A percentile compares a stretch with the other conserved stretches of the same genome.
Conservation (phyloP, 768 basidiomycete species). For the Termitomyces sp. region DNA sequence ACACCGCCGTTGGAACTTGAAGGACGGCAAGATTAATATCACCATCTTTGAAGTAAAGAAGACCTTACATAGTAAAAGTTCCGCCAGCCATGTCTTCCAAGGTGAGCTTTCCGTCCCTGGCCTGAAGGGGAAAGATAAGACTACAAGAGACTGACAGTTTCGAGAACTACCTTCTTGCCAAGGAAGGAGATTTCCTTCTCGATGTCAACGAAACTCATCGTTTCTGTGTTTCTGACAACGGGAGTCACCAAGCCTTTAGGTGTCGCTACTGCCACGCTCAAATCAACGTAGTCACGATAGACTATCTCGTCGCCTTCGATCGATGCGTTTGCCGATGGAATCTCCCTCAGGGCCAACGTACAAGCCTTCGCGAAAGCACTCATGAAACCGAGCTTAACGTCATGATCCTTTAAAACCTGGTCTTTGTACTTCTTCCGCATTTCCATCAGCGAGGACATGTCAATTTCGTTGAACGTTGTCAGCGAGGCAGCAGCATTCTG, state of each 20-base stretch:
- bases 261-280: slow-evolving; percentile 95
- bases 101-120: slow-evolving; percentile 88
- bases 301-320: slow-evolving; percentile 95
- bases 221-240: slow-evolving; percentile 87
- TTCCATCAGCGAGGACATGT: slow-evolving; percentile 94
- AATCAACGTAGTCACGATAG: slow-evolving; percentile 87
- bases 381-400: slow-evolving; percentile 98
- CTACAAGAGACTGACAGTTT: neutral
- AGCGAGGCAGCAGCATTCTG: slow-evolving; percentile 95
- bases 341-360: slow-evolving; percentile 79
- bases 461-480: slow-evolving; percentile 99
- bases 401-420: slow-evolving; percentile 80
- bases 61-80: slow-evolving; percentile 91
- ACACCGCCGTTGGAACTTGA: slow-evolving; percentile 97
- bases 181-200: slow-evolving; percentile 89
- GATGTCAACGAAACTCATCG: slow-evolving; percentile 82
- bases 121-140: slow-evolving; percentile 32
- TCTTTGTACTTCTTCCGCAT: slow-evolving; percentile 96
- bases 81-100: slow-evolving; percentile 98
- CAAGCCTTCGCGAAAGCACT: slow-evolving; percentile 91
- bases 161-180: slow-evolving; percentile 71
- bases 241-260: slow-evolving; percentile 98
- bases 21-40: slow-evolving; percentile 2
- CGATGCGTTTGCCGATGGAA: slow-evolving; percentile 89
- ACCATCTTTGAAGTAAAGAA: neutral